Evolutionary conservation across 495 filamentous ascomycete genomes (phyloP).

Genomic region (Cryomyces minteri): DNA sequence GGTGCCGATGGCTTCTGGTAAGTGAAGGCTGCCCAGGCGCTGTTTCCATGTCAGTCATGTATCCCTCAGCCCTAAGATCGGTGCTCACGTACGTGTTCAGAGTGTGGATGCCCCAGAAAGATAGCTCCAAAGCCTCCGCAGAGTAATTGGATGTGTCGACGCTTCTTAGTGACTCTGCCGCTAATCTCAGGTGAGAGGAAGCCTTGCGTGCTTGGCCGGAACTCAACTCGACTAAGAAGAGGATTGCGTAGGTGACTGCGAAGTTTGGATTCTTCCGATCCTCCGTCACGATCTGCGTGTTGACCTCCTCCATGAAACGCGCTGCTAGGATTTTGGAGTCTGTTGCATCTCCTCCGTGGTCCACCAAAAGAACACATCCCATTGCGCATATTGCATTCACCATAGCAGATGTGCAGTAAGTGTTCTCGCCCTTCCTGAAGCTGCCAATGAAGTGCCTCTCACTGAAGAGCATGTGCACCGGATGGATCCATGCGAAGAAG

Average conservation of each 20-base stretch:
- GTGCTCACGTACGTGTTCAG: constrained; percentile 3
- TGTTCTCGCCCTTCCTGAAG: constrained; percentile 10
- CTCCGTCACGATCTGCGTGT: constrained; percentile 5
- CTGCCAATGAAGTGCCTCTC: constrained; percentile 19
- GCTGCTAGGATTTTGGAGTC: constrained; percentile 14
- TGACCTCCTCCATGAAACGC: constrained; percentile 10
- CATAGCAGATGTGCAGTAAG: constrained; percentile 18
- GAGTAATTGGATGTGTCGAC: not conserved
- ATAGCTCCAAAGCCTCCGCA: constrained; percentile 4
- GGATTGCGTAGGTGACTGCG: constrained; percentile 4
- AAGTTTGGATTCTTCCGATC: constrained; percentile 2
- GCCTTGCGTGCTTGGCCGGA: constrained; percentile 7
- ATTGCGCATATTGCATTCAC: constrained; percentile 25
- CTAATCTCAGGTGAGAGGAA: constrained; percentile 17
- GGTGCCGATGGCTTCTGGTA: constrained; percentile 8
- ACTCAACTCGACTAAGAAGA: constrained; percentile 5
- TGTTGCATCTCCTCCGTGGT: constrained; percentile 5
- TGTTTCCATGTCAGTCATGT: not conserved
- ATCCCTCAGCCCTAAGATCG: not conserved
- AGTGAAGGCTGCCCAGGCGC: constrained; percentile 7
- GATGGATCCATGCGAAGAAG: constrained; percentile 27
- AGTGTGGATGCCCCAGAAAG: constrained; percentile 9
- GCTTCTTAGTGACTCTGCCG: constrained; percentile 5
- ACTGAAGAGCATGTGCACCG: constrained; percentile 24
- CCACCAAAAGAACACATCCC: constrained; percentile 20